Base-by-base conservation (phyloP, 2,329 filamentous ascomycete genomes). In the Penicillium paneum region DNA sequence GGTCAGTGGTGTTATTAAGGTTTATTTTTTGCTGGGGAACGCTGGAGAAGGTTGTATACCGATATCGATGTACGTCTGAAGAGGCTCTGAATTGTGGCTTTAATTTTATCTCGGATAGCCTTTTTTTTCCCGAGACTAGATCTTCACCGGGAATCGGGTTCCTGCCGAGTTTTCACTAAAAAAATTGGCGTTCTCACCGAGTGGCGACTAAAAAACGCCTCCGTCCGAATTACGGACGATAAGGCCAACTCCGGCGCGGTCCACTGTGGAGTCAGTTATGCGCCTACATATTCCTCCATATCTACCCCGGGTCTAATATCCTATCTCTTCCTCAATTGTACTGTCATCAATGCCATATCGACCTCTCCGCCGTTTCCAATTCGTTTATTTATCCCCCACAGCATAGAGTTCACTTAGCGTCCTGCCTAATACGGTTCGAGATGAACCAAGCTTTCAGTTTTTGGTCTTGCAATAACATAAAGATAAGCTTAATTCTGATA, bases 401-500 rank as follows among this genome's bases (percentile, higher is more conserved):
- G 8, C 28, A 38, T 11, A 11, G 31, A 13, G 15, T 21, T 39
- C 17, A 21, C 10, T 17, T 47, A 39, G 19, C 3, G 32, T 26
- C 34, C 28, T 26, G 13, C 26, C 32, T 32, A 38, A 13, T 31
- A 17, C 5, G 49, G 29, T 26, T 10, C 5, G 13, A 28, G 6
- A n/a, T 12, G 32, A 31, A n/a, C 12, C 24, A 3, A 29, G 35
- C 13, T 38, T 21, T 24, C 8, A 8, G 15, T 24, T 8, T 29
- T 44, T 6, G 17, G 17, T 12, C 12, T 15, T 50, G 21, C 28
- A 29, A 21, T 15, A 28, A 3, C 15, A n/a, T 26, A 11, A 35
- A 35, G 21, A 47, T 47, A 52, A 54, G n/a, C 51, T 54, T 54
- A 54, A 38, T 43, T 17, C 8, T 15, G 31, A 53, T 36, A 49